Percentiles rank a stretch among this genome's conserved stretches.
phyloP scores from a whole-genome alignment of 805 yeast genomes.

The Barnettozyma salicaria region DNA sequence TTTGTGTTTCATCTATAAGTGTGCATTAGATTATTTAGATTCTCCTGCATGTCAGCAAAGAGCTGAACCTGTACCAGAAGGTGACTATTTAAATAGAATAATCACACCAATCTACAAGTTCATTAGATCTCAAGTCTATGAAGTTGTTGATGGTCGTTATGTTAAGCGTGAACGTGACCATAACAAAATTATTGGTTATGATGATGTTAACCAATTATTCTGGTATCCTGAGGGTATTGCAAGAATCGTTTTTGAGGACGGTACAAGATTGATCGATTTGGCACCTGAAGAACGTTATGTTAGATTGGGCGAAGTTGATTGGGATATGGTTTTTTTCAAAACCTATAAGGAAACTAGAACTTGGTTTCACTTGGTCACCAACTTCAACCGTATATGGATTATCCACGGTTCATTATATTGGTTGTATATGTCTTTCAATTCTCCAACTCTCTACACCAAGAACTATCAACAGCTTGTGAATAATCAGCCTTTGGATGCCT shows the following conservation, averaged over 20 bases:
- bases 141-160: constrained; percentile 73
- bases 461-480: constrained; percentile 77
- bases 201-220: constrained; percentile 96
- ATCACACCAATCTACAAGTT: constrained; percentile 85
- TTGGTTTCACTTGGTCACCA: constrained; percentile 93
- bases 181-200: constrained; percentile 81
- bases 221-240: constrained; percentile 99
- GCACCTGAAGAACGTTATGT: constrained; percentile 86
- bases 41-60: constrained; percentile 91
- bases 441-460: constrained; percentile 86
- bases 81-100: constrained; percentile 86
- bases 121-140: constrained; percentile 77
- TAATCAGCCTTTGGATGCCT: constrained; percentile 84
- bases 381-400: constrained; percentile 98
- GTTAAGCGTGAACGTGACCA: constrained; percentile 84
- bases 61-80: constrained; percentile 74
- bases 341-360: constrained; percentile 95
- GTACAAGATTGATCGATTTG: constrained; percentile 83
- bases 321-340: constrained; percentile 91
- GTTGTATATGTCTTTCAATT: constrained; percentile 91
- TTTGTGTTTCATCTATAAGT: constrained; percentile 90
- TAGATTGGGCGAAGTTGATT: constrained; percentile 84
- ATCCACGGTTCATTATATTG: constrained; percentile 85
- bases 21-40: constrained; percentile 83
- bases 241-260: constrained; percentile 86